Evolutionary conservation across 352 stramenopile species (phyloP).

Genomic region (Plasmopara halstedii): DNA sequence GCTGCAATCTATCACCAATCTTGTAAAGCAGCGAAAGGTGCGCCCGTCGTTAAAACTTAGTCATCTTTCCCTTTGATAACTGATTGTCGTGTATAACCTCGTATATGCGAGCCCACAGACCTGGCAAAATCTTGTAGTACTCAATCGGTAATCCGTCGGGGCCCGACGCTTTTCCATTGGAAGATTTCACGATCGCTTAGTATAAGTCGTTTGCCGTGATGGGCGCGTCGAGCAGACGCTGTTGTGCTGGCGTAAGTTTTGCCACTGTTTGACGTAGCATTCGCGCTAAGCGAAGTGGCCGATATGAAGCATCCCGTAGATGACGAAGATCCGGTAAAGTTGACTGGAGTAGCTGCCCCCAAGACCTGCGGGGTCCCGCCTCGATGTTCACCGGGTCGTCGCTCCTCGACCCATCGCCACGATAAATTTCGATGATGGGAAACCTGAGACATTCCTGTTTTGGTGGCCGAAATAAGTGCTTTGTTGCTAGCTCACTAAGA

Average conservation of each 20-base stretch:
- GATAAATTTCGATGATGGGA: slow-evolving; percentile 1
- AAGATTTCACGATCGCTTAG: slow-evolving; percentile 11
- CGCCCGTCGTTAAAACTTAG: no score
- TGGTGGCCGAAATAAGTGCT: slow-evolving; percentile 6
- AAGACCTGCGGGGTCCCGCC: slow-evolving; percentile 1
- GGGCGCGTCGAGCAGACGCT: slow-evolving; percentile 1
- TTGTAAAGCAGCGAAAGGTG: slow-evolving; percentile 9
- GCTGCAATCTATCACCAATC: background rate
- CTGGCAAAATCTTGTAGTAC: no score
- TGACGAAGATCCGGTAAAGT: slow-evolving; percentile 7
- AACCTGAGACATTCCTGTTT: slow-evolving; percentile 5
- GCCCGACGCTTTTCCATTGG: slow-evolving; percentile 6
- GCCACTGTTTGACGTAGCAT: background rate
- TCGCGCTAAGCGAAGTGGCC: background rate
- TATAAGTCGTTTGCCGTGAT: slow-evolving; percentile 11
- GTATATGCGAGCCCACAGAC: no score
- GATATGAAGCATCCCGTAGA: background rate
- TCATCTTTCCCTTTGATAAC: slow-evolving; percentile 1
- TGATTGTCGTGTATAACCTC: slow-evolving; percentile 10
- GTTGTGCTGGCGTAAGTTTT: background rate
- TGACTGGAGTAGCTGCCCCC: slow-evolving; percentile 6
- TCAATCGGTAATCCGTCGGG: slow-evolving; percentile 9
- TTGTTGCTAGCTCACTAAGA: slow-evolving; percentile 3
- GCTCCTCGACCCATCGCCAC: background rate
- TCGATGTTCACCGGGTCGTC: slow-evolving; percentile 1